A percentile compares a stretch with the other conserved stretches of the same genome.
Evolutionary conservation across 192 early-diverging fungal genomes (phyloP).

Genomic region (Coemansia sp.): DNA sequence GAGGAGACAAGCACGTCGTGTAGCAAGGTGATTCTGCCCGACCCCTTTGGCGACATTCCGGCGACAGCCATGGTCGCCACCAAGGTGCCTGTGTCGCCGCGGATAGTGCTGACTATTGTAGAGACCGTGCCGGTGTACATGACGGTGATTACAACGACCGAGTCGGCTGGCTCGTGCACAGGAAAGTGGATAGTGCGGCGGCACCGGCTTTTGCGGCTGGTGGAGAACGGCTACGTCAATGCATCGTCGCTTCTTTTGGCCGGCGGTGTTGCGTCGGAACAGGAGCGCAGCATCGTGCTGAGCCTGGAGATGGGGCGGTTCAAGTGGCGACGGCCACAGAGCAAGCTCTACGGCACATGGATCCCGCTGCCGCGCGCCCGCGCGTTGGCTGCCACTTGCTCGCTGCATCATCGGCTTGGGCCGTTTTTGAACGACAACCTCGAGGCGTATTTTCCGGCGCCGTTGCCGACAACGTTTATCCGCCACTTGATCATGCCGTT

Average conservation of each 20-base stretch:
- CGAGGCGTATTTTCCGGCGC: constrained; percentile 62
- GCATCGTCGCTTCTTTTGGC: constrained; percentile 79
- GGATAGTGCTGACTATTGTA: constrained; percentile 48
- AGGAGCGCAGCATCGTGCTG: constrained; percentile 80
- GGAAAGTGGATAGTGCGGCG: constrained; percentile 50
- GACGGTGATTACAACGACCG: constrained; percentile 48
- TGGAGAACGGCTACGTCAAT: constrained; percentile 84
- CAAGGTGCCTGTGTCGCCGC: constrained; percentile 39
- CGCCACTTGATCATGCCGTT: constrained; percentile 51
- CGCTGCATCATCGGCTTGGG: constrained; percentile 68
- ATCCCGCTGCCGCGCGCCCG: constrained; percentile 83
- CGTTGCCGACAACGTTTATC: constrained; percentile 53
- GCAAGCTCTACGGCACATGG: constrained; percentile 84
- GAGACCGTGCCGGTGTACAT: constrained; percentile 52
- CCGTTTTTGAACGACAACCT: constrained; percentile 76
- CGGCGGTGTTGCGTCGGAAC: constrained; percentile 79
- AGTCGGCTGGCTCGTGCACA: constrained; percentile 27
- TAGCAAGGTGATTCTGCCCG: constrained; percentile 37
- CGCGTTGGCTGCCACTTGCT: constrained; percentile 77
- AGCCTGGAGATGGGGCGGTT: constrained; percentile 78
- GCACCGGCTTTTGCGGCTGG: constrained; percentile 70
- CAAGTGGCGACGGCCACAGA: constrained; percentile 66
- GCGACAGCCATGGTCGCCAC: constrained; percentile 47
- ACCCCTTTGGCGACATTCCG: constrained; percentile 44
- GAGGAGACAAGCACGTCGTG: constrained; percentile 16